A percentile compares a stretch with the other conserved stretches of the same genome.
Evolutionary conservation across 2,329 filamentous ascomycete genomes (phyloP).

Genomic region (Fusarium sacchari): DNA sequence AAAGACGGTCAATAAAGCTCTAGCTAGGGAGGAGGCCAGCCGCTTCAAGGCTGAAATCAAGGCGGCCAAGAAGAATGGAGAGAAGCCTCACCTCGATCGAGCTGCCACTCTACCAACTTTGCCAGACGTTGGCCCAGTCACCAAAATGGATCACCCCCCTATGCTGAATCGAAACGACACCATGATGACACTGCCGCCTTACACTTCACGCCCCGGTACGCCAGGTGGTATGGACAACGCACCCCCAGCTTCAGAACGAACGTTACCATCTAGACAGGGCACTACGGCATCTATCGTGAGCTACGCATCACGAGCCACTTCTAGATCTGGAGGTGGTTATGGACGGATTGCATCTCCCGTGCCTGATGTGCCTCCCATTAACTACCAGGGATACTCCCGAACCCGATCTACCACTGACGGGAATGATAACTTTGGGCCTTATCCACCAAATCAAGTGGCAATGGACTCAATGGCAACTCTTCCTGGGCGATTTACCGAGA

Average conservation of each 20-base stretch:
- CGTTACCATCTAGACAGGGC: conserved; percentile 56
- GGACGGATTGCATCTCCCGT: conserved; percentile 51
- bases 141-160: conserved; percentile 66
- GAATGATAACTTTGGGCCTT: conserved; percentile 46
- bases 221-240: conserved; percentile 64
- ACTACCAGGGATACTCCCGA: conserved; percentile 41
- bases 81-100: conserved; percentile 60
- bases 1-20: conserved; percentile 86
- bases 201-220: conserved; percentile 68
- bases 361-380: conserved; percentile 47
- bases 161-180: conserved; percentile 69
- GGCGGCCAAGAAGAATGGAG: conserved; percentile 63
- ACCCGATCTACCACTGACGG: conserved; percentile 51
- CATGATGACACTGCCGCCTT: conserved; percentile 68
- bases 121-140: conserved; percentile 50
- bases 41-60: conserved; percentile 62
- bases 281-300: conserved; percentile 69
- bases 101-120: conserved; percentile 76
- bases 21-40: conserved; percentile 79
- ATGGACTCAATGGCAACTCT: conserved; percentile 10
- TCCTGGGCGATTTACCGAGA: conserved; percentile 44
- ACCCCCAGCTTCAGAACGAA: conserved; percentile 62
- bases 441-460: conserved; percentile 28
- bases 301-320: conserved; percentile 72
- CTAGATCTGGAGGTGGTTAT: conserved; percentile 65